phyloP scores from a whole-genome alignment of 2,329 filamentous ascomycete genomes.

The Pseudogymnoascus sp. region DNA sequence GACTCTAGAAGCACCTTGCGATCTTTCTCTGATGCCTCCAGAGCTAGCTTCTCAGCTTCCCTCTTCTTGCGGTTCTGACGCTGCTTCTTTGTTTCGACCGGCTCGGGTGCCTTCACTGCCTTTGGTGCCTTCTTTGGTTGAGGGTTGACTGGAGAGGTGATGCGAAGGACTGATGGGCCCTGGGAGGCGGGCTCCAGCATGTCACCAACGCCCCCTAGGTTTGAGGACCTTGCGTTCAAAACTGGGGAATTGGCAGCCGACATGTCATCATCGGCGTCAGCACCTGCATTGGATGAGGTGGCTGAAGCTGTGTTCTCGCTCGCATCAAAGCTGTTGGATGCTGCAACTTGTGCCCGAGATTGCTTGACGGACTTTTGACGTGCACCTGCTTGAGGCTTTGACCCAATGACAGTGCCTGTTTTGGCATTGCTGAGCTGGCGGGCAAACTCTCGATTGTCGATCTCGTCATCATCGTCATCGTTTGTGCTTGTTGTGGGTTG shows the following conservation, averaged over 20 bases:
- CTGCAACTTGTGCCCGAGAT: constrained; percentile 45
- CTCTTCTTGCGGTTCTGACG: constrained; percentile 86
- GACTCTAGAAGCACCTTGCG: constrained; percentile 71
- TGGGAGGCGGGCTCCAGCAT: constrained; percentile 73
- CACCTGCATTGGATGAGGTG: constrained; percentile 62
- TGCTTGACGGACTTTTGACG: constrained; percentile 60
- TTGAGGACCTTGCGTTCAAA: constrained; percentile 43
- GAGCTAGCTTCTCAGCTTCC: constrained; percentile 67
- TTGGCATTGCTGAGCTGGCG: constrained; percentile 64
- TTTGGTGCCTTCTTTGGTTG: constrained; percentile 57
- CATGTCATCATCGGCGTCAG: constrained; percentile 73
- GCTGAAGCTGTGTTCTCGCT: constrained; percentile 45
- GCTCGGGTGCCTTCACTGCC: constrained; percentile 52
- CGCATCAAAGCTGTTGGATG: constrained; percentile 34
- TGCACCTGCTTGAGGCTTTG: constrained; percentile 44
- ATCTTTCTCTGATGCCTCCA: constrained; percentile 71
- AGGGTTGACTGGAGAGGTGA: constrained; percentile 59
- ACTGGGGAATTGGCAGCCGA: constrained; percentile 63
- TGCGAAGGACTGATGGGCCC: constrained; percentile 67
- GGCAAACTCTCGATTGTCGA: constrained; percentile 70
- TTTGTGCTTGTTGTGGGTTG: neutral
- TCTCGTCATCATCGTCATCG: constrained; percentile 42
- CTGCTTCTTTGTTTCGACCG: constrained; percentile 85
- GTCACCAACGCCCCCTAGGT: constrained; percentile 64
- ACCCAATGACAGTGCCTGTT: constrained; percentile 51